Evolutionary conservation across 306 rosid genomes (phyloP), one percentile per base, ranked within the genome.

Genomic region (Urtica urens): DNA sequence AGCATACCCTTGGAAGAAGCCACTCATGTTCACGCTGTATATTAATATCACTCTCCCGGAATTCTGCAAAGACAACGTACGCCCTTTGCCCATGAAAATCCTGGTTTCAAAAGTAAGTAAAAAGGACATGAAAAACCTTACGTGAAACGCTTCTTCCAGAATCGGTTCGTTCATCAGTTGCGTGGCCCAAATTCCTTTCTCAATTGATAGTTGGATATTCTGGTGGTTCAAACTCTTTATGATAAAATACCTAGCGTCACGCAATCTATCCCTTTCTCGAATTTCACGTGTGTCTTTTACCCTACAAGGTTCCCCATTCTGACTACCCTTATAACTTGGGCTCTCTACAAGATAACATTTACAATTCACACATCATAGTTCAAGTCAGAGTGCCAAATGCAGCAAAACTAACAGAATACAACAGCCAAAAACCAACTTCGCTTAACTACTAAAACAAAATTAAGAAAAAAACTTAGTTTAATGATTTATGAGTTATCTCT

Each of bases 131-230:
- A 23, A 37, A 35, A 48, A 58, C 43, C 88, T 79, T 76, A 83
- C 94, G 66, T 64, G 82, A 64, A 83, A 83, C 59, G 94, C 94
- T 40, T 83, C 87, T 48, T 76, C 87, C 56, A 83, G 62, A 60
- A 71, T 73, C 1, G 76, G 82, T 60, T 83, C 94, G 16, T 79
- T 83, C 85, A 79, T 79, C 60, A 73, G 72, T 71, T 83, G 94
- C 44, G 94, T 83, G n/a, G 94, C 88, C 94, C 94, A 83, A 64
- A 83, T 74, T 74, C 88, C 88, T 71, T 73, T 83, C 72, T 76
- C 82, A 15, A 79, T 42, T 1, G 94, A 83, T 38, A 76, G 57
- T 22, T 43, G 69, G 46, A 82, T 73, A 55, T 83, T 83, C 38
- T 83, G 78, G 43, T 58, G 82, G 47, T 59, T 79, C 64, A 83